Percentiles rank a stretch among this genome's conserved stretches.
phyloP scores from a whole-genome alignment of 164 flowering plant species.

The Tetrastigma voinierianum region DNA sequence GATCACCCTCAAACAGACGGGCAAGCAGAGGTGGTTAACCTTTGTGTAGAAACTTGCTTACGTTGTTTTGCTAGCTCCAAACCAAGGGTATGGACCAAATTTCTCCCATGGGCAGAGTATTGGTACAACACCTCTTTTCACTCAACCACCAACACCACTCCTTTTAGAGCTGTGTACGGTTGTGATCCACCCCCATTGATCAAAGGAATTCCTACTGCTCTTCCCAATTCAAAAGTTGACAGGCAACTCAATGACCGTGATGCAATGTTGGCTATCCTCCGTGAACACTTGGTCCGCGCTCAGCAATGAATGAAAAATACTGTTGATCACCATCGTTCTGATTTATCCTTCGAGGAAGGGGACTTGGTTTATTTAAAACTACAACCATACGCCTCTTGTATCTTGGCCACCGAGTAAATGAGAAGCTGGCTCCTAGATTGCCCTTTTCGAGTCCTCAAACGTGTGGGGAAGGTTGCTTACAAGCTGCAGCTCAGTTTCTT shows the following conservation, averaged over 20 bases:
- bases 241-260: neutral
- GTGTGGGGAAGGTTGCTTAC: no score
- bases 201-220: neutral
- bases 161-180: no score
- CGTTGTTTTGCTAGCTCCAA: neutral
- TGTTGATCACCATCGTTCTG: slow-evolving; percentile 2
- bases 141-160: no score
- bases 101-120: neutral
- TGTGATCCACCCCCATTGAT: neutral
- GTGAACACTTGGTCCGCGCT: neutral
- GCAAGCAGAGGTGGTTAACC: slow-evolving; percentile 3
- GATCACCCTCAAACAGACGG: slow-evolving; percentile 2
- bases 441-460: no score
- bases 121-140: slow-evolving; percentile 5
- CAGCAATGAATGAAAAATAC: neutral
- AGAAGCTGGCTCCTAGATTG: no score
- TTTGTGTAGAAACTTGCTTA: neutral
- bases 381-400: no score
- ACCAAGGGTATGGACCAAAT: neutral
- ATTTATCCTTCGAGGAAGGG: no score
- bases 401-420: no score
- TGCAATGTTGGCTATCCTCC: neutral
- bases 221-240: neutral
- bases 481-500: no score
- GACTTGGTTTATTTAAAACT: no score